These are phyloP conservation scores for Bipolaris zeicola DNA, from an alignment of 2,329 filamentous ascomycete species.

Conservation along the genomic window DNA sequence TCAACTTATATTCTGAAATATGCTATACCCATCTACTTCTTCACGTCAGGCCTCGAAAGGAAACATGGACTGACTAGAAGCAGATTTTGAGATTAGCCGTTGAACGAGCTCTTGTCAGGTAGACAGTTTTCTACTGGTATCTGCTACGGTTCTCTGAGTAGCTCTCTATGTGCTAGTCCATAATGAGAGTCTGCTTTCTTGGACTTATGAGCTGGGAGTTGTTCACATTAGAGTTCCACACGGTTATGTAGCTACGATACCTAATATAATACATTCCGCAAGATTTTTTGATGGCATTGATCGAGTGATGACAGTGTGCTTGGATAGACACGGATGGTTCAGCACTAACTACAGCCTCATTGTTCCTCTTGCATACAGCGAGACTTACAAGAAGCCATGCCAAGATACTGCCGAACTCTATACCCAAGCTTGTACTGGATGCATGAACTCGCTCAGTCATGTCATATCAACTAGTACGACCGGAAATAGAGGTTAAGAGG, in stretches of 20 bases:
- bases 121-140: background rate
- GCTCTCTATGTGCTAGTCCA: background rate
- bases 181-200: slow-evolving; percentile 1
- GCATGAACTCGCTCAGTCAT: too few species aligned
- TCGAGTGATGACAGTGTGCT: slow-evolving; percentile 15
- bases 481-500: slow-evolving; percentile 1
- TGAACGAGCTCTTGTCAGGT: background rate
- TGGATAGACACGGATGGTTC: slow-evolving; percentile 26
- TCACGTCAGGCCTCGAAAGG: background rate
- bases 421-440: slow-evolving; percentile 27
- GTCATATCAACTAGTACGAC: background rate
- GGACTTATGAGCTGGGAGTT: background rate
- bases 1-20: slow-evolving; percentile 46
- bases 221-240: background rate
- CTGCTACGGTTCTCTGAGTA: slow-evolving; percentile 31
- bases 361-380: slow-evolving; percentile 24
- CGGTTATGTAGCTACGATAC: background rate
- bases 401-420: slow-evolving; percentile 35
- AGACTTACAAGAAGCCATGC: slow-evolving; percentile 42
- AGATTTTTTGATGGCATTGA: slow-evolving; percentile 8
- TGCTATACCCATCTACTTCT: slow-evolving; percentile 8
- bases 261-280: background rate
- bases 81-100: background rate
- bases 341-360: slow-evolving; percentile 20
- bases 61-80: slow-evolving; percentile 17